phyloP scores from a whole-genome alignment of 441 rosid genomes.

The Bocquillonia castaneifolia region DNA sequence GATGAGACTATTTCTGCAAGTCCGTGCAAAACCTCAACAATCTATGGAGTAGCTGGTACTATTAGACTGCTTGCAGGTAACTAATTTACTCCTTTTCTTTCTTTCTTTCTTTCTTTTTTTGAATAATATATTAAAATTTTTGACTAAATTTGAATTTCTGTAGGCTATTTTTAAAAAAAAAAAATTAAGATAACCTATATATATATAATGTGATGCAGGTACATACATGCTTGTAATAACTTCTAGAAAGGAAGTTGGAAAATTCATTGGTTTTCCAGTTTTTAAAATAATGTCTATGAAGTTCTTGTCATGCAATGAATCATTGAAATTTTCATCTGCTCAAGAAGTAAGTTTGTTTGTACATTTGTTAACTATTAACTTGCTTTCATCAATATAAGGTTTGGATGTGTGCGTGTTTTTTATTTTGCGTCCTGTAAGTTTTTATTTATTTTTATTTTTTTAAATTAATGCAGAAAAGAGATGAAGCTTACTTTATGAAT shows the following conservation, averaged over 20 bases:
- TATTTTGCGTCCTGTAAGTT: background rate
- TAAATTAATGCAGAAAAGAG: constrained; percentile 55
- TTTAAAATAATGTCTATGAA: constrained; percentile 64
- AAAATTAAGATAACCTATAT: too few relatives aligned
- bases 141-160: too few relatives aligned
- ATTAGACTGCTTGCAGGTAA: constrained; percentile 84
- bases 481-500: constrained; percentile 72
- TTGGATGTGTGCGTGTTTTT: constrained; percentile 4
- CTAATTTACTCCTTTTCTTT: background rate
- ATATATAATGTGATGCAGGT: too few relatives aligned
- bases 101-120: background rate
- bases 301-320: constrained; percentile 73
- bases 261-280: constrained; percentile 68
- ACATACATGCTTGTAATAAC: constrained; percentile 72
- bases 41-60: constrained; percentile 81
- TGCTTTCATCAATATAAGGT: constrained; percentile 5
- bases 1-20: constrained; percentile 41
- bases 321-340: constrained; percentile 52
- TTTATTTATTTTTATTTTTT: background rate
- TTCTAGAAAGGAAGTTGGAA: constrained; percentile 64
- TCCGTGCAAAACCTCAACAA: constrained; percentile 46
- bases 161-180: too few relatives aligned
- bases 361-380: background rate
- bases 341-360: constrained; percentile 59
- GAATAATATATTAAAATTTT: too few relatives aligned